Evolutionary conservation across 23 red algal genomes (phyloP), one percentile per base, ranked within the genome.

Genomic region (Gracilaria vermiculophylla): DNA sequence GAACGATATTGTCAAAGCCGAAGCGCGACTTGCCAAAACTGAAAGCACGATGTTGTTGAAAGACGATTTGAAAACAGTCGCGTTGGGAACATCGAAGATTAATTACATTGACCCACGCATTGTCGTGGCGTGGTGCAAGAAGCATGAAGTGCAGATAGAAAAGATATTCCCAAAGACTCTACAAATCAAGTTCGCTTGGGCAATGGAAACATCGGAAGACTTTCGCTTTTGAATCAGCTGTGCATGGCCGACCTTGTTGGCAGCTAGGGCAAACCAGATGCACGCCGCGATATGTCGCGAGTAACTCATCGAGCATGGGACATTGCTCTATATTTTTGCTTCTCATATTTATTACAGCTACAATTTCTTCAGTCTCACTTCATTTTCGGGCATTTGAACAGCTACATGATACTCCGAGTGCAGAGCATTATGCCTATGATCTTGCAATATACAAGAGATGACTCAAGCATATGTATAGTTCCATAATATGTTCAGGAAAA

Each of bases 51-150:
- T 94, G 76, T 29, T 35, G 20, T 80, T 94, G 77, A 94, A 99
- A 90, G 92, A 91, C 24, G 97, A 99, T 66, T 53, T 99, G 28
- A 95, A 99, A 79, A 99, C 90, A 24, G 97, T 99, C 3, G 92
- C 97, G 47, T 76, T 99, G n/a, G 89, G 93, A 13, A 99, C 97
- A 29, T 92, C 86, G 32, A 99, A 99, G 69, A 86, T 96, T 43
- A 99, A 99, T 76, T 99, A 99, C 77, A 70, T 95, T 72, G 97
- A 99, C 43, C 97, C 97, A 11, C 93, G 97, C 25, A 99, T 99
- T 32, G 93, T 93, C 2, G 97, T 99, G 25, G 97, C 97, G 17
- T 99, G 97, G 97, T 99, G 97, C 81, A 99, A 99, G 62, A 92
- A 86, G 78, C 69, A 94, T 52, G 88, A 95, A 41, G 89, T 99